Percentiles rank a stretch among this genome's conserved stretches.
Evolutionary conservation across 2,329 filamentous ascomycete genomes (phyloP).

Genomic region (Ascochyta pisi): DNA sequence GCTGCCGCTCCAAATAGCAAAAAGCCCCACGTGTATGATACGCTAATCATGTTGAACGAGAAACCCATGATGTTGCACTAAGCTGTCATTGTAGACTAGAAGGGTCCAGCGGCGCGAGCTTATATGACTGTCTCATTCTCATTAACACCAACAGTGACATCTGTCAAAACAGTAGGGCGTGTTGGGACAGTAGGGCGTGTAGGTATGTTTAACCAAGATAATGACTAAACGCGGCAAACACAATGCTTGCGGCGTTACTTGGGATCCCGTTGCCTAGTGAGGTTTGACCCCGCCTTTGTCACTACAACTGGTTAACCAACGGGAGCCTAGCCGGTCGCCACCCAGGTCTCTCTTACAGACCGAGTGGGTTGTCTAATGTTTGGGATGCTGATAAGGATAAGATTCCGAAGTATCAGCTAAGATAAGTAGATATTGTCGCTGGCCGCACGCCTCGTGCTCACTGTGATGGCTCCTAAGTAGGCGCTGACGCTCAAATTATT

Average conservation of each 20-base stretch:
- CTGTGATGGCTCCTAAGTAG: no score
- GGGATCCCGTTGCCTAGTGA: conserved; percentile 17
- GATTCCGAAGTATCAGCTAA: not conserved
- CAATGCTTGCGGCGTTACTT: not conserved
- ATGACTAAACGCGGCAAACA: conserved; percentile 9
- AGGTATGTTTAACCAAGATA: not conserved
- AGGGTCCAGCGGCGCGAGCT: not conserved
- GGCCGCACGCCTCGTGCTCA: not conserved
- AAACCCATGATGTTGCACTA: not conserved
- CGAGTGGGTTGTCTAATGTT: not conserved
- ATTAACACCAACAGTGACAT: not conserved
- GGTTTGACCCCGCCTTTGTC: conserved; percentile 11
- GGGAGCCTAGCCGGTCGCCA: conserved; percentile 9
- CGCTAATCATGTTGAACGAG: not conserved
- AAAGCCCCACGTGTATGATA: not conserved
- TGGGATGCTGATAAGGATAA: not conserved
- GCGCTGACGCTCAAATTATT: no score
- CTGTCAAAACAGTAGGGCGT: not conserved
- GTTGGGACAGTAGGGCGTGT: not conserved
- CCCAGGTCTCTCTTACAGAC: not conserved
- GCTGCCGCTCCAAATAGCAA: conserved; percentile 6
- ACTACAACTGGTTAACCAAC: not conserved
- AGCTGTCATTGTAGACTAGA: not conserved
- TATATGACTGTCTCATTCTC: not conserved
- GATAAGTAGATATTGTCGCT: not conserved